A percentile compares a stretch with the other conserved stretches of the same genome.
Conservation (phyloP, 2,329 filamentous ascomycete genomes). For the Graphium sp. region DNA sequence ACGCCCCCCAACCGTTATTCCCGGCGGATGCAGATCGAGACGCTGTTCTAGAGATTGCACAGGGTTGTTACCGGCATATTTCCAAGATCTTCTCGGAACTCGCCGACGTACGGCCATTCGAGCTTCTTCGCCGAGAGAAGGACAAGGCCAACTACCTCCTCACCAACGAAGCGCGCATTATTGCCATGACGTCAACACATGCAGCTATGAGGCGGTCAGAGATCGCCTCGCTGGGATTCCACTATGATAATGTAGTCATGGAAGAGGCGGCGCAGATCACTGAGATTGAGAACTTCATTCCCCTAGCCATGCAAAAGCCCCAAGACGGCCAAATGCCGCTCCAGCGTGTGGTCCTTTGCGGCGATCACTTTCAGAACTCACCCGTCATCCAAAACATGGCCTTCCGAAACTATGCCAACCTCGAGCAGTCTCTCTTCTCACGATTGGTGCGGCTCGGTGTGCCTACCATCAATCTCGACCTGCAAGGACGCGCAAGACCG, state of each 20-base stretch:
- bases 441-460: slow-evolving; percentile 81
- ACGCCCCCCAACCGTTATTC: slow-evolving; percentile 78
- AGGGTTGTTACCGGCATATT: slow-evolving; percentile 79
- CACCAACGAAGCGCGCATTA: slow-evolving; percentile 87
- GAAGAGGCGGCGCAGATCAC: slow-evolving; percentile 98
- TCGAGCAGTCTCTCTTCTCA: slow-evolving; percentile 90
- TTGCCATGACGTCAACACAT: slow-evolving; percentile 98
- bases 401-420: slow-evolving; percentile 86
- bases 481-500: slow-evolving; percentile 80
- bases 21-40: slow-evolving; percentile 47
- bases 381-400: slow-evolving; percentile 90
- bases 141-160: slow-evolving; percentile 95
- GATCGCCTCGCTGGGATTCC: slow-evolving; percentile 82
- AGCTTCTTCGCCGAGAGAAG: slow-evolving; percentile 72
- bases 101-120: slow-evolving; percentile 86
- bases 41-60: slow-evolving; percentile 55
- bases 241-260: slow-evolving; percentile 96
- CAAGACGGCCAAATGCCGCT: slow-evolving; percentile 56
- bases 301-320: slow-evolving; percentile 76
- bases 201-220: slow-evolving; percentile 87
- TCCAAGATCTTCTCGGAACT: slow-evolving; percentile 81
- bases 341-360: slow-evolving; percentile 80
- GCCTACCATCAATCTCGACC: slow-evolving; percentile 78
- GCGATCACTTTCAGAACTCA: slow-evolving; percentile 93
- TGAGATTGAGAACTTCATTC: slow-evolving; percentile 93